Evolutionary conservation across 2,329 filamentous ascomycete genomes (phyloP).

Genomic region (Aspergillus sp.): DNA sequence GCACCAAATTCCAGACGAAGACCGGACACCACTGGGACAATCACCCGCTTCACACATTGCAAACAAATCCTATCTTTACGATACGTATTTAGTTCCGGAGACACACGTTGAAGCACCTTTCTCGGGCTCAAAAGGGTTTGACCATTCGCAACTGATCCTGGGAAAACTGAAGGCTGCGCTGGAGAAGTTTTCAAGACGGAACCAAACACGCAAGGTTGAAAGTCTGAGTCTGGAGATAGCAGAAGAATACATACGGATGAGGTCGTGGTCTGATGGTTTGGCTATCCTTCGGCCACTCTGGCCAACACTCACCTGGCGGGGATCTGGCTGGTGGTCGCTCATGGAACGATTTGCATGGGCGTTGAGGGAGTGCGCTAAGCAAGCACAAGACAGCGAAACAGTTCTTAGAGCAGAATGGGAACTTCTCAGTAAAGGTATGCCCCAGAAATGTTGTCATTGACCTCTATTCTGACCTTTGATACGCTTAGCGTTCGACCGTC

Average conservation of each 20-base stretch:
- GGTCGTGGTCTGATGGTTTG: conserved; percentile 45
- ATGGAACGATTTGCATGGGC: conserved; percentile 47
- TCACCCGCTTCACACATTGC: conserved; percentile 49
- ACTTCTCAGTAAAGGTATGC: conserved; percentile 35
- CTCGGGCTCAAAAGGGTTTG: conserved; percentile 37
- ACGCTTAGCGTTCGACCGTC: conserved; percentile 26
- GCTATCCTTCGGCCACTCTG: conserved; percentile 47
- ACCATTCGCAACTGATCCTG: conserved; percentile 46
- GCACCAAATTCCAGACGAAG: conserved; percentile 51
- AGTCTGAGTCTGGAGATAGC: conserved; percentile 48
- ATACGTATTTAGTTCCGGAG: conserved; percentile 53
- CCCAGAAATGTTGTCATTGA: neutral
- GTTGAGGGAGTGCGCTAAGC: conserved; percentile 46
- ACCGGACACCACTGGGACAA: conserved; percentile 47
- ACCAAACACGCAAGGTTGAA: conserved; percentile 48
- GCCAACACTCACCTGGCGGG: conserved; percentile 50
- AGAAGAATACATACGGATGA: conserved; percentile 44
- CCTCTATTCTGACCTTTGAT: conserved; percentile 2
- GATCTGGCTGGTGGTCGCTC: conserved; percentile 51
- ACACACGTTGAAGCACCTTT: conserved; percentile 48
- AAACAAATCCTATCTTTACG: conserved; percentile 47
- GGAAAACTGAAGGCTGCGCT: conserved; percentile 41
- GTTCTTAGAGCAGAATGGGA: conserved; percentile 52
- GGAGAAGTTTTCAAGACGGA: conserved; percentile 44
- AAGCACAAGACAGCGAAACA: conserved; percentile 39